Conservation (phyloP, 2,329 filamentous ascomycete genomes). For the Geosmithia flava region DNA sequence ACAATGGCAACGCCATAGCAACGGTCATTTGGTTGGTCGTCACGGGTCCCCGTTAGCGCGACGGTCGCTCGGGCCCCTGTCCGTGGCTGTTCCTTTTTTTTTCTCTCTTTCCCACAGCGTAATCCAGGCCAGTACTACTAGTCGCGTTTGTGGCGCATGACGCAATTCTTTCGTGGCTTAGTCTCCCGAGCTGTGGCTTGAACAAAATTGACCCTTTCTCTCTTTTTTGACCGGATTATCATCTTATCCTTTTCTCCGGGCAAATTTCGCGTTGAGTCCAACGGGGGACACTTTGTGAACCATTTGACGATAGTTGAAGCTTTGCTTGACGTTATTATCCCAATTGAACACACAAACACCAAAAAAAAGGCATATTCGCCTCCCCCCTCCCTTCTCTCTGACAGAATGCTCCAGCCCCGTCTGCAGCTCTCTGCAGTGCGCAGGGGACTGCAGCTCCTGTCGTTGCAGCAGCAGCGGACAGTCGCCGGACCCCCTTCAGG, state of each 20-base stretch:
- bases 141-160: too few species aligned
- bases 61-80: background rate
- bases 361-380: too few species aligned
- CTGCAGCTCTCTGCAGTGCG: conserved; percentile 15
- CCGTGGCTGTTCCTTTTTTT: too few species aligned
- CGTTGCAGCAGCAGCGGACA: conserved; percentile 4
- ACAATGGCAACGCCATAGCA: conserved; percentile 2
- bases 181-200: background rate
- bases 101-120: too few species aligned
- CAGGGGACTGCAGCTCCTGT: conserved; percentile 14
- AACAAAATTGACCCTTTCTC: background rate
- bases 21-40: background rate
- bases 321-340: too few species aligned
- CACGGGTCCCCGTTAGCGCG: background rate
- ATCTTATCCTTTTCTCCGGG: background rate
- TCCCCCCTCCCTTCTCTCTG: background rate
- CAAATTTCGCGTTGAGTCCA: background rate
- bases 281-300: too few species aligned
- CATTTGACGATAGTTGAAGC: too few species aligned
- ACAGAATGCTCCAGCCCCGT: conserved; percentile 17
- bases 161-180: too few species aligned
- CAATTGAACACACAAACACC: too few species aligned
- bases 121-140: too few species aligned
- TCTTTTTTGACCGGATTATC: background rate
- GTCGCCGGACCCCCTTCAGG: too few species aligned